Conservation (phyloP, 2,329 filamentous ascomycete species). For the Fonsecaea erecta region DNA sequence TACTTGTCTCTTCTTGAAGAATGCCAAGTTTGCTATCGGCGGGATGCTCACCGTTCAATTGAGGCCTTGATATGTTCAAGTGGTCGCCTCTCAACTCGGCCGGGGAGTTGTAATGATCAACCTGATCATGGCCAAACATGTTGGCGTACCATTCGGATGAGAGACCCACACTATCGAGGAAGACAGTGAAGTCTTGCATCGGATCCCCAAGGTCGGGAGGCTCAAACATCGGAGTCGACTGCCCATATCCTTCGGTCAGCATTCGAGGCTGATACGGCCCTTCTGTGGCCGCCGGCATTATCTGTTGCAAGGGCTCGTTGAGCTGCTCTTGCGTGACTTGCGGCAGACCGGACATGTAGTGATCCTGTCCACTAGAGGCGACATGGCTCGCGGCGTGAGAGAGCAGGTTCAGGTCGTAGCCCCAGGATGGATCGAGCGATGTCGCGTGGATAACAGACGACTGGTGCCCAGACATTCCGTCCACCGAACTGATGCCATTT, state of each 20-base stretch:
- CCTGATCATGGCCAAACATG: conserved; percentile 44
- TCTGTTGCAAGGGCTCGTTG: conserved; percentile 35
- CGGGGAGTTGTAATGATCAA: conserved; percentile 47
- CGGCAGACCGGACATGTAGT: conserved; percentile 35
- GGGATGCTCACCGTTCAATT: conserved; percentile 48
- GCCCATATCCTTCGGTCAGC: conserved; percentile 36
- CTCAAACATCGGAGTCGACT: conserved; percentile 46
- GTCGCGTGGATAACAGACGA: conserved; percentile 49
- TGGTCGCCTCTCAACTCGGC: conserved; percentile 42
- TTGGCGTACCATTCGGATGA: conserved; percentile 57
- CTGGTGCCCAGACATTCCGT: conserved; percentile 41
- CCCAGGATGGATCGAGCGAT: conserved; percentile 57
- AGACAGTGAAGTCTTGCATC: conserved; percentile 55
- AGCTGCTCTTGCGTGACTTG: conserved; percentile 36
- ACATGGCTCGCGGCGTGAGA: conserved; percentile 57
- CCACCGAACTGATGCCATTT: conserved; percentile 43
- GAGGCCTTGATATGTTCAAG: conserved; percentile 43
- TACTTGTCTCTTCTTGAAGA: conserved; percentile 46
- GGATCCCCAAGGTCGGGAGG: conserved; percentile 53
- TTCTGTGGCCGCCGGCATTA: conserved; percentile 34
- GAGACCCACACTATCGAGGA: conserved; percentile 55
- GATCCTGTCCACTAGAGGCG: conserved; percentile 50
- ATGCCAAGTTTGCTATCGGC: conserved; percentile 45
- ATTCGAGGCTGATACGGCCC: conserved; percentile 37
- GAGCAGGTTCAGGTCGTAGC: conserved; percentile 55